These are phyloP conservation scores for Euphrasia arctica DNA, from an alignment of 305 asterid species.

Conservation along the genomic window DNA sequence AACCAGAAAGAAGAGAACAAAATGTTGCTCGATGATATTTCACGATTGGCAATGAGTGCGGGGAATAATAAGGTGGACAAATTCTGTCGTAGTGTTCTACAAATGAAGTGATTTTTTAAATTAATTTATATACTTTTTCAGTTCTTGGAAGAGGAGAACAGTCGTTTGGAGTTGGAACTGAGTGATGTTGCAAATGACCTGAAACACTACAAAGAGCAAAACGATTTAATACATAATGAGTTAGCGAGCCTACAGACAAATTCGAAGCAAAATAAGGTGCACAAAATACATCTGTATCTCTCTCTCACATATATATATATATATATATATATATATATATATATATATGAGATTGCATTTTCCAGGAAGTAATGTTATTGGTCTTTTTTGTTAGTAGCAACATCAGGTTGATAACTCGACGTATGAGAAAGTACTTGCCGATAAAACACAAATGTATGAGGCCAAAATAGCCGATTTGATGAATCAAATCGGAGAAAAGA, in stretches of 20 bases:
- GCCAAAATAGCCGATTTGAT: constrained; percentile 65
- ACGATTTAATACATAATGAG: constrained; percentile 48
- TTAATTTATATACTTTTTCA: constrained; percentile 26
- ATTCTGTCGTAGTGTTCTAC: not conserved
- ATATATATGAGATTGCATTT: constrained; percentile 13
- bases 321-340: too few relatives aligned
- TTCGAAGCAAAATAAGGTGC: constrained; percentile 60
- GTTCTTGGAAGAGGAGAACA: constrained; percentile 68
- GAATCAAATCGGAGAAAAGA: constrained; percentile 49
- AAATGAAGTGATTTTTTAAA: not conserved
- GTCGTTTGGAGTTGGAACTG: constrained; percentile 46
- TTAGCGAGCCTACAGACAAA: constrained; percentile 47
- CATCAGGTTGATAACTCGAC: constrained; percentile 63
- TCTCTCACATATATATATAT: too few relatives aligned
- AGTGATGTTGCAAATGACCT: constrained; percentile 47
- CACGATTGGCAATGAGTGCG: constrained; percentile 41
- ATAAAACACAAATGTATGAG: constrained; percentile 78
- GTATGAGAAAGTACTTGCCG: constrained; percentile 64
- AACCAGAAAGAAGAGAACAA: constrained; percentile 47
- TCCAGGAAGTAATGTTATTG: constrained; percentile 38
- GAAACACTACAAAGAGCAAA: constrained; percentile 51
- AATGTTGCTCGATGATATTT: constrained; percentile 48
- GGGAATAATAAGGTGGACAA: constrained; percentile 49
- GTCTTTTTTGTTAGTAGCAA: constrained; percentile 76
- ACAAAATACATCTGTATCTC: not conserved